These are phyloP conservation scores for Arabidopsis arenosa DNA, from an alignment of 345 rosid species.

Conservation along the genomic window DNA sequence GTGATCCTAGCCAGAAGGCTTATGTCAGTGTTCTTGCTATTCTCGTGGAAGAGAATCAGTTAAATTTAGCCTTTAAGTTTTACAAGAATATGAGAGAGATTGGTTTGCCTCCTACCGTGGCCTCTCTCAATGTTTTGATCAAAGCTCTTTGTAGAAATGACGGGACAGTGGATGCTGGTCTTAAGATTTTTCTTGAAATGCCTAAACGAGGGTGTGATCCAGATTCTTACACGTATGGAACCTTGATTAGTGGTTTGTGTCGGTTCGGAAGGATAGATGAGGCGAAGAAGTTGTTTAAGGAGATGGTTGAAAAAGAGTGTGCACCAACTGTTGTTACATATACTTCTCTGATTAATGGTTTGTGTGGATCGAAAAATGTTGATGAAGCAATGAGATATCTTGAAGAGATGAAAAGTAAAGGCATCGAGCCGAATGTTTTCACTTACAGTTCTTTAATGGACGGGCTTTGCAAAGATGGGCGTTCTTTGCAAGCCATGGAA, in stretches of 20 bases:
- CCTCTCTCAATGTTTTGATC: slow-evolving; percentile 83
- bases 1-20: slow-evolving; percentile 61
- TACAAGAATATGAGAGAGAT: slow-evolving; percentile 71
- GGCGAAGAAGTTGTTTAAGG: slow-evolving; percentile 71
- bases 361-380: slow-evolving; percentile 62
- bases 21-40: slow-evolving; percentile 66
- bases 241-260: slow-evolving; percentile 85
- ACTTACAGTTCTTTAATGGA: slow-evolving; percentile 87
- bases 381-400: slow-evolving; percentile 70
- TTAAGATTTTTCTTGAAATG: slow-evolving; percentile 82
- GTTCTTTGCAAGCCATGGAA: slow-evolving; percentile 64
- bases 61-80: slow-evolving; percentile 65
- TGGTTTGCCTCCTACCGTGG: slow-evolving; percentile 63
- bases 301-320: slow-evolving; percentile 77
- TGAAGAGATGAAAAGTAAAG: slow-evolving; percentile 72
- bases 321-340: slow-evolving; percentile 85
- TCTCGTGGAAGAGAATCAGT: slow-evolving; percentile 82
- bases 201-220: slow-evolving; percentile 69
- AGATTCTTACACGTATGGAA: slow-evolving; percentile 89
- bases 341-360: slow-evolving; percentile 71
- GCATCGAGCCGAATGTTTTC: slow-evolving; percentile 82
- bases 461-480: slow-evolving; percentile 76
- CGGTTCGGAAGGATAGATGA: slow-evolving; percentile 64
- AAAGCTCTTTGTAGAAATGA: slow-evolving; percentile 80
- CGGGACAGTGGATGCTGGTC: slow-evolving; percentile 68